Evolutionary conservation across 805 yeast genomes (phyloP).

Genomic region (Cyberlindnera galapagoensis): DNA sequence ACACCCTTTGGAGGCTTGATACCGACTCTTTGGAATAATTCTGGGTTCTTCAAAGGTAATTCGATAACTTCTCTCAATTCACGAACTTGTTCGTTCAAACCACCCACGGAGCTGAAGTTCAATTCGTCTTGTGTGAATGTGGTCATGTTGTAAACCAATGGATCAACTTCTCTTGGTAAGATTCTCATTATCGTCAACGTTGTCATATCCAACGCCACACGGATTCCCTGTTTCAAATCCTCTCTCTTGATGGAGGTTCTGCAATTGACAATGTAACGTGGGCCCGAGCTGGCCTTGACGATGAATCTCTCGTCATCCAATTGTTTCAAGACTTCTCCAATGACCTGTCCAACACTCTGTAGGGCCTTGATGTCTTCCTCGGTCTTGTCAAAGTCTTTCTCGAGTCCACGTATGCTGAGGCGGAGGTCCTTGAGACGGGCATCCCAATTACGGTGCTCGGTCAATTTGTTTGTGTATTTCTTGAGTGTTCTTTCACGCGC

Average conservation of each 20-base stretch:
- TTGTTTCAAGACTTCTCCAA: slow-evolving; percentile 95
- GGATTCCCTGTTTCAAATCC: slow-evolving; percentile 81
- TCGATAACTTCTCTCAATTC: slow-evolving; percentile 97
- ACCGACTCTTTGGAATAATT: slow-evolving; percentile 90
- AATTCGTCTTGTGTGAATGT: slow-evolving; percentile 97
- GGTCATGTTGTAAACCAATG: slow-evolving; percentile 96
- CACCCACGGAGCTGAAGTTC: slow-evolving; percentile 93
- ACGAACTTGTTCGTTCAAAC: slow-evolving; percentile 89
- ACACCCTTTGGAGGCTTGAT: slow-evolving; percentile 99
- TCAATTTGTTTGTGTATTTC: slow-evolving; percentile 75
- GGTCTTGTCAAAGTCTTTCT: slow-evolving; percentile 81
- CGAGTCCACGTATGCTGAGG: slow-evolving; percentile 74
- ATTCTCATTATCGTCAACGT: slow-evolving; percentile 96
- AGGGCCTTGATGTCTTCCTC: slow-evolving; percentile 96
- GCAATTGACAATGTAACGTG: slow-evolving; percentile 96
- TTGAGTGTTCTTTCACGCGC: slow-evolving; percentile 74
- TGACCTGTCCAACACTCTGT: slow-evolving; percentile 94
- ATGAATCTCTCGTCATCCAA: slow-evolving; percentile 91
- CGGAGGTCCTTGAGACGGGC: slow-evolving; percentile 82
- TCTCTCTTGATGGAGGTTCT: slow-evolving; percentile 86
- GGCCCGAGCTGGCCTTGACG: slow-evolving; percentile 95
- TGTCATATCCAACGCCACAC: slow-evolving; percentile 97
- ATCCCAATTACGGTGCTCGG: slow-evolving; percentile 94
- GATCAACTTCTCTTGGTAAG: slow-evolving; percentile 96
- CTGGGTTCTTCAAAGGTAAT: slow-evolving; percentile 94